Percentiles rank a stretch among this genome's conserved stretches.
Evolutionary conservation across 2,329 filamentous ascomycete genomes (phyloP).

Genomic region (Alternaria atra): DNA sequence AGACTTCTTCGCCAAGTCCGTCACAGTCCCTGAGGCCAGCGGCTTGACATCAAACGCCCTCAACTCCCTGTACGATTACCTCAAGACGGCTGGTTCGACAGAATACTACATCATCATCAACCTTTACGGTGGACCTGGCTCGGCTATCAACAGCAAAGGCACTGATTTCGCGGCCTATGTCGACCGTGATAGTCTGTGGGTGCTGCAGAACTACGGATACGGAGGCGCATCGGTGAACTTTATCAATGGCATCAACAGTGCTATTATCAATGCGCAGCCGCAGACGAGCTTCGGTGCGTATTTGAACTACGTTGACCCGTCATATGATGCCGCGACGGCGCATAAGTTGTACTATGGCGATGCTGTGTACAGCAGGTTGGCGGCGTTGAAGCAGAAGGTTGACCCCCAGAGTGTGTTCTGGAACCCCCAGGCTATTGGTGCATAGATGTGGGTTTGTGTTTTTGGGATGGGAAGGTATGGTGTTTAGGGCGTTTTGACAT

Average conservation of each 20-base stretch:
- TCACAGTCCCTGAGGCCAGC: constrained; percentile 50
- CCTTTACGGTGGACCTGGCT: constrained; percentile 51
- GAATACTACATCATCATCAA: constrained; percentile 52
- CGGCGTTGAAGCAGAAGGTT: constrained; percentile 51
- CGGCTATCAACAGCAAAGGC: constrained; percentile 47
- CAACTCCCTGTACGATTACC: constrained; percentile 44
- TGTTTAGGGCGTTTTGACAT: neutral
- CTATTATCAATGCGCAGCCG: constrained; percentile 49
- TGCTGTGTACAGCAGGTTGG: constrained; percentile 45
- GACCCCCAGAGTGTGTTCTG: constrained; percentile 52
- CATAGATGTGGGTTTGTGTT: constrained; percentile 8
- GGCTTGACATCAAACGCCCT: constrained; percentile 42
- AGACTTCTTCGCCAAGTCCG: constrained; percentile 53
- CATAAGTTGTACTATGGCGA: constrained; percentile 61
- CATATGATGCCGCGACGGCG: constrained; percentile 57
- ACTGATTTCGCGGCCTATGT: constrained; percentile 47
- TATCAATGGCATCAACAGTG: constrained; percentile 55
- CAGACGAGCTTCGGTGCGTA: constrained; percentile 59
- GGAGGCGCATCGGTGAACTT: constrained; percentile 41
- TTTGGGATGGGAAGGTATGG: neutral
- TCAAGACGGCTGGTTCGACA: constrained; percentile 30
- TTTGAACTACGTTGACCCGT: constrained; percentile 64
- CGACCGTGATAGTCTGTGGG: constrained; percentile 50
- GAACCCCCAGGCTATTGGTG: constrained; percentile 51
- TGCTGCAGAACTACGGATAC: constrained; percentile 50